Conservation (phyloP, 345 rosid genomes). For the Gossypium australe region DNA sequence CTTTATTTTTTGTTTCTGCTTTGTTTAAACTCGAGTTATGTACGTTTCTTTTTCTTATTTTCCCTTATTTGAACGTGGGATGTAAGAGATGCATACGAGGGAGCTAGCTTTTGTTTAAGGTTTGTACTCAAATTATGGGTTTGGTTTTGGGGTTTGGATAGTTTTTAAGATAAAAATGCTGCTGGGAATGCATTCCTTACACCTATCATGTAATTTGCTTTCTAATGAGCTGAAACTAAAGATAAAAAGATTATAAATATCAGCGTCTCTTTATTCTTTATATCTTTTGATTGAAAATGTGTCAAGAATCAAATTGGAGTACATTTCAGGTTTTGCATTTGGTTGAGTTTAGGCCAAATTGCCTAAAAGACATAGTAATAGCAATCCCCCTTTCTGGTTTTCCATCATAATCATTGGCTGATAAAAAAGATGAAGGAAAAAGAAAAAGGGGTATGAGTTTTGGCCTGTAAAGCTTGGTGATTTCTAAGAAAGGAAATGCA, state of each 20-base stretch:
- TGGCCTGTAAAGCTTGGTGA: not conserved
- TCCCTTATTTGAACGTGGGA: conserved; percentile 25
- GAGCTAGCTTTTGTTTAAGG: conserved; percentile 20
- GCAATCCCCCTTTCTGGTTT: not conserved
- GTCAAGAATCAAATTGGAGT: not conserved
- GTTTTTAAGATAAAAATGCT: conserved; percentile 21
- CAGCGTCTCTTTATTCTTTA: not conserved
- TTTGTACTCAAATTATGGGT: not conserved
- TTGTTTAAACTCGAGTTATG: conserved; percentile 20
- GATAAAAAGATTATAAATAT: not conserved
- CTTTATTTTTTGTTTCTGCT: conserved; percentile 1
- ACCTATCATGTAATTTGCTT: conserved; percentile 32
- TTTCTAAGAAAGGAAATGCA: not conserved
- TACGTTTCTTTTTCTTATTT: conserved; percentile 5
- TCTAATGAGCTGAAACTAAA: conserved; percentile 6
- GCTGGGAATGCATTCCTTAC: conserved; percentile 52
- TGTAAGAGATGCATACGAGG: conserved; percentile 73
- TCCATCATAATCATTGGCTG: not conserved
- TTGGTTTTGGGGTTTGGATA: not conserved
- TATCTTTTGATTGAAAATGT: not conserved
- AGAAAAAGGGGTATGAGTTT: not conserved
- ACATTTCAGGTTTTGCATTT: not conserved
- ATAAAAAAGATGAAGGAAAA: not conserved
- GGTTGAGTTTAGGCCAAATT: not conserved
- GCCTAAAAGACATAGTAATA: not conserved